phyloP scores from a whole-genome alignment of 1,139 yeast genomes.

The Debaryomycetaceae sp. region DNA sequence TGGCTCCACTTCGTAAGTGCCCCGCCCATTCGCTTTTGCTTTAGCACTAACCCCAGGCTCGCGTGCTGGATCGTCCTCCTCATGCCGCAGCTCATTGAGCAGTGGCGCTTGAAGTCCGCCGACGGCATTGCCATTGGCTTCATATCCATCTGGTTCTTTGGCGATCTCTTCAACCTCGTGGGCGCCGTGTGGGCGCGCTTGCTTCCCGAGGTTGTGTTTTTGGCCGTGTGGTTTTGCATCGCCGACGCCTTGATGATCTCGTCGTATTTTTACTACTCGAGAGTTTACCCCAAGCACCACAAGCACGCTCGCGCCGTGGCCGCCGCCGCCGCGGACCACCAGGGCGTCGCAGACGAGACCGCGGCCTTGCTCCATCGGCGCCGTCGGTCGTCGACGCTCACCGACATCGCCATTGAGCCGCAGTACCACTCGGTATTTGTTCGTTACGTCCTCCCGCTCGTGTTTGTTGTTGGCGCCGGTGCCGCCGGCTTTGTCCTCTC shows the following conservation, averaged over 20 bases:
- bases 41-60: slow-evolving; percentile 28
- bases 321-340: too few species aligned
- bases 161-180: slow-evolving; percentile 63
- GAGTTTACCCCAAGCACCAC: slow-evolving; percentile 36
- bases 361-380: slow-evolving; percentile 19
- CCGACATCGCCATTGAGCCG: slow-evolving; percentile 43
- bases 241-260: slow-evolving; percentile 61
- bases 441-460: slow-evolving; percentile 54
- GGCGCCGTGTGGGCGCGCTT: slow-evolving; percentile 73
- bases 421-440: slow-evolving; percentile 41
- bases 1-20: slow-evolving; percentile 56
- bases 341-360: slow-evolving; percentile 9
- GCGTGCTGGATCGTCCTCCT: slow-evolving; percentile 82
- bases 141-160: slow-evolving; percentile 66
- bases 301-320: too few species aligned
- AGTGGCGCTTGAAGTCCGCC: slow-evolving; percentile 73
- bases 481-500: slow-evolving; percentile 56
- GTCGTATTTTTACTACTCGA: slow-evolving; percentile 57
- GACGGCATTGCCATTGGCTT: slow-evolving; percentile 76
- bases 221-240: slow-evolving; percentile 73
- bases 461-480: slow-evolving; percentile 69
- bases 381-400: slow-evolving; percentile 42
- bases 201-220: slow-evolving; percentile 63
- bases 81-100: slow-evolving; percentile 77
- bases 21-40: slow-evolving; percentile 10